Conservation (phyloP, 2,329 filamentous ascomycete genomes). For the Claviceps sp. region DNA sequence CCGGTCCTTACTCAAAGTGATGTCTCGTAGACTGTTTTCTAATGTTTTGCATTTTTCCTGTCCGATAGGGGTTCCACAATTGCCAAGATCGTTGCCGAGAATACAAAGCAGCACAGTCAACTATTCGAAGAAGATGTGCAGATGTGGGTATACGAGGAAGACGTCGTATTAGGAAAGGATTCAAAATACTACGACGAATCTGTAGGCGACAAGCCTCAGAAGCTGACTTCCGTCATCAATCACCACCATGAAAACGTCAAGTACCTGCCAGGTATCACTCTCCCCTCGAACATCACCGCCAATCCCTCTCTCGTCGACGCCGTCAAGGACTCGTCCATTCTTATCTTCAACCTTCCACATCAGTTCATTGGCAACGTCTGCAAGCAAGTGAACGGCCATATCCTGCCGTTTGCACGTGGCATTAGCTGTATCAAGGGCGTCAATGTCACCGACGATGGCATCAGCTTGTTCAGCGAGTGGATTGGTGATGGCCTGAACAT, state of each 20-base stretch:
- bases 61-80: constrained; percentile 77
- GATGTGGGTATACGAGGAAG: constrained; percentile 99
- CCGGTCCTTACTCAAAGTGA: background rate
- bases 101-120: constrained; percentile 61
- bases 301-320: constrained; percentile 71
- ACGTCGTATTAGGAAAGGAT: constrained; percentile 58
- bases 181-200: constrained; percentile 60
- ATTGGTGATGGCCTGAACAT: constrained; percentile 86
- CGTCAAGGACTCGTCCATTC: constrained; percentile 71
- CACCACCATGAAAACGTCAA: constrained; percentile 90
- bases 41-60: background rate
- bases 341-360: constrained; percentile 94
- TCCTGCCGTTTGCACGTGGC: constrained; percentile 80
- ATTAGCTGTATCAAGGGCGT: constrained; percentile 98
- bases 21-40: background rate
- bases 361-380: constrained; percentile 88
- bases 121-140: constrained; percentile 82
- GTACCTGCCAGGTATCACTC: constrained; percentile 78
- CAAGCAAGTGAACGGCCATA: constrained; percentile 71
- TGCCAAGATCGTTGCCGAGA: constrained; percentile 92
- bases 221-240: constrained; percentile 88
- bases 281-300: constrained; percentile 73
- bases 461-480: constrained; percentile 85
- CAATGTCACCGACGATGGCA: constrained; percentile 73
- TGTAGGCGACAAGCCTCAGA: constrained; percentile 56